phyloP scores from a whole-genome alignment of 805 yeast species.

The Scheffersomyces lignosus region DNA sequence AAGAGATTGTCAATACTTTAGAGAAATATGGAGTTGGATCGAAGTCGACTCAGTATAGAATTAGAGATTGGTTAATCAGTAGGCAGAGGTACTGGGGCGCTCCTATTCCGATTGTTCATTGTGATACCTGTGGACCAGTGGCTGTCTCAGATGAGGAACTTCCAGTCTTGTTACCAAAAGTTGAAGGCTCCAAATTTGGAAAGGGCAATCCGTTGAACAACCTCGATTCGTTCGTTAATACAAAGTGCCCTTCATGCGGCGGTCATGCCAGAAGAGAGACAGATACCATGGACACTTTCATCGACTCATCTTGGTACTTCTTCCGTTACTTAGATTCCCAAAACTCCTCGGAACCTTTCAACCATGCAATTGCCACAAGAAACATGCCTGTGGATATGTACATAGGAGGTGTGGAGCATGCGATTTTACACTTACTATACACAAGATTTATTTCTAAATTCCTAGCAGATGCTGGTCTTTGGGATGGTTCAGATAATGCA shows the following conservation, averaged over 20 bases:
- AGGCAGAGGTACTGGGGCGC: constrained; percentile 99
- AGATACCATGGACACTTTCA: constrained; percentile 98
- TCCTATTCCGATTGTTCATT: constrained; percentile 93
- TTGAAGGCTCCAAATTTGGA: constrained; percentile 49
- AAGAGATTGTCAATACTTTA: constrained; percentile 45
- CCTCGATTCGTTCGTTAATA: constrained; percentile 66
- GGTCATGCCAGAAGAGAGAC: constrained; percentile 79
- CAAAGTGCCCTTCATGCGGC: constrained; percentile 81
- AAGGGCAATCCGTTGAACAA: constrained; percentile 67
- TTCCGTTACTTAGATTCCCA: constrained; percentile 79
- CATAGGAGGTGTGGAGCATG: constrained; percentile 96
- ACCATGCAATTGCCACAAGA: constrained; percentile 45
- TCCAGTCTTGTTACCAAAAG: constrained; percentile 77
- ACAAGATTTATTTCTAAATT: constrained; percentile 86
- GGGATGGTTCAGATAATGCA: constrained; percentile 56
- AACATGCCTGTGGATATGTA: constrained; percentile 86
- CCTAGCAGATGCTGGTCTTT: constrained; percentile 60
- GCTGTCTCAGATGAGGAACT: constrained; percentile 87
- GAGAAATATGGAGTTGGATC: constrained; percentile 42
- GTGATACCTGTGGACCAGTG: constrained; percentile 82
- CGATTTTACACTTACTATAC: constrained; percentile 86
- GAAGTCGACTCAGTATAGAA: constrained; percentile 52
- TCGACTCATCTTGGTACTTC: constrained; percentile 97
- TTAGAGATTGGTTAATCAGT: constrained; percentile 93
- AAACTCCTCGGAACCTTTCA: constrained; percentile 58